Evolutionary conservation across 192 early-diverging fungal genomes (phyloP).

Genomic region (Oehlia diaphana): DNA sequence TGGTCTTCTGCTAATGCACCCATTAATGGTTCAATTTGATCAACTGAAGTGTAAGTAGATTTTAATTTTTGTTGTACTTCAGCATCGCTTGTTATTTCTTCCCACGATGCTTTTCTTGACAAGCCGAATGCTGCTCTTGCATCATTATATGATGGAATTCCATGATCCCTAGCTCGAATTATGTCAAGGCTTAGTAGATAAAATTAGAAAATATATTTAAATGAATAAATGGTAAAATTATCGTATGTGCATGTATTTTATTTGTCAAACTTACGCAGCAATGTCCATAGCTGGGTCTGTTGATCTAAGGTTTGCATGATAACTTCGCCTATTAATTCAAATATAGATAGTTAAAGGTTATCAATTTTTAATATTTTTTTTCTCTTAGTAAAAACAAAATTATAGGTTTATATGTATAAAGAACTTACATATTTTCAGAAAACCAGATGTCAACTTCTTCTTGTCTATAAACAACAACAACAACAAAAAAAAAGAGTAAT

Average conservation of each 20-base stretch:
- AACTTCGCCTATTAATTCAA: no score
- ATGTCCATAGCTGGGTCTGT: neutral
- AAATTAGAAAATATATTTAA: neutral
- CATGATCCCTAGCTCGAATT: neutral
- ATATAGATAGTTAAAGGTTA: no score
- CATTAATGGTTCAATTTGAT: constrained; percentile 19
- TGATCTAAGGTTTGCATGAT: no score
- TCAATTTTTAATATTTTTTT: no score
- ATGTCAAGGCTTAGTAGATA: neutral
- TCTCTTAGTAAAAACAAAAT: neutral
- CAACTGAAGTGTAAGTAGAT: constrained; percentile 3
- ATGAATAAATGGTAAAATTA: neutral
- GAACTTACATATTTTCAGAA: neutral
- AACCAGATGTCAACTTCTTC: neutral
- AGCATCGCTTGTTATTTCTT: neutral
- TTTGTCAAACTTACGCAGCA: neutral
- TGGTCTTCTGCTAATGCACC: neutral
- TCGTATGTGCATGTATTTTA: neutral
- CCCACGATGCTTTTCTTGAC: neutral
- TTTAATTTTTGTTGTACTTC: neutral
- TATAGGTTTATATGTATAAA: neutral
- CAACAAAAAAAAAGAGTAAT: neutral
- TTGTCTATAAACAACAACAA: neutral
- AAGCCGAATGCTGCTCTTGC: neutral
- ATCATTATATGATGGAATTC: constrained; percentile 5